phyloP scores from a whole-genome alignment of 2,329 filamentous ascomycete genomes.

The Bipolaris bicolor region DNA sequence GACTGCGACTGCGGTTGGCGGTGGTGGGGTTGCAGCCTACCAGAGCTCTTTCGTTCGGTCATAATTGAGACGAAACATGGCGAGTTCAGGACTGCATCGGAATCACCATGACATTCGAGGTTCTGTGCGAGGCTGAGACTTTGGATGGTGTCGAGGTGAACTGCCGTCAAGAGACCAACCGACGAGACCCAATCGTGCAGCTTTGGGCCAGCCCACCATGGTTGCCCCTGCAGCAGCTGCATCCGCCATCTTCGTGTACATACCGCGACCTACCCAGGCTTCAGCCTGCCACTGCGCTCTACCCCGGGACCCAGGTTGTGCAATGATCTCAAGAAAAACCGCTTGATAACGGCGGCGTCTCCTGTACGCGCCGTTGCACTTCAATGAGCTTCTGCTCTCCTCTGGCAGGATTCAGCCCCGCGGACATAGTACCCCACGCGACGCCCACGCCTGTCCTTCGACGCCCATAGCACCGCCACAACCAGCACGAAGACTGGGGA shows the following conservation, averaged over 20 bases:
- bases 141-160: slow-evolving; percentile 7
- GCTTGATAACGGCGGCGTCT: slow-evolving; percentile 35
- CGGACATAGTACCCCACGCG: slow-evolving; percentile 21
- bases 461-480: slow-evolving; percentile 7
- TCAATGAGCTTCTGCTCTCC: slow-evolving; percentile 9
- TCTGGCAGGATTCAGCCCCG: slow-evolving; percentile 20
- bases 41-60: slow-evolving; percentile 42
- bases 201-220: slow-evolving; percentile 24
- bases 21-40: slow-evolving; percentile 21
- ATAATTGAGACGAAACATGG: slow-evolving; percentile 27
- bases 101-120: slow-evolving; percentile 10
- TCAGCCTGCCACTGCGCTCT: slow-evolving; percentile 24
- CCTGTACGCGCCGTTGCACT: slow-evolving; percentile 5
- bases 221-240: slow-evolving; percentile 21
- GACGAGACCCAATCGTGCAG: slow-evolving; percentile 19
- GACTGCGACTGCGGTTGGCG: background rate
- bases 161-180: slow-evolving; percentile 5
- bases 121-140: too few species aligned
- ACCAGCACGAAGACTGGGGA: slow-evolving; percentile 6
- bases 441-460: slow-evolving; percentile 11
- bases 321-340: slow-evolving; percentile 41
- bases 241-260: slow-evolving; percentile 8
- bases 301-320: slow-evolving; percentile 32
- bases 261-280: slow-evolving; percentile 28
- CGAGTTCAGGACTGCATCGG: slow-evolving; percentile 24